Base-by-base conservation (phyloP, 768 basidiomycete genomes). In the Tubosaeta sp. region DNA sequence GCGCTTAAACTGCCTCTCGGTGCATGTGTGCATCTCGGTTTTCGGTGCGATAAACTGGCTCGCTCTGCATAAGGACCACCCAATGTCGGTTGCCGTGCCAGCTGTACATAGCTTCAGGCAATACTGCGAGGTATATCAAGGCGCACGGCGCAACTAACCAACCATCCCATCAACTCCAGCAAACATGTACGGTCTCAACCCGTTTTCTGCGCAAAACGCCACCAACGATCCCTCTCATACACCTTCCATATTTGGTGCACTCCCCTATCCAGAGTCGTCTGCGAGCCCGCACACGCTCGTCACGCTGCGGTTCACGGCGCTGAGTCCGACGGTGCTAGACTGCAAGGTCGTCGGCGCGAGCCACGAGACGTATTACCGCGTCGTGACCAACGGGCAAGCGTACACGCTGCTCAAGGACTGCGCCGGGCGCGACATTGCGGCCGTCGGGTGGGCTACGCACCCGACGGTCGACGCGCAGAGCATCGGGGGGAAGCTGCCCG, bases 201-300 rank as follows among this genome's bases (percentile, higher is more conserved):
- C 66, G 16, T 67, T 67, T 35, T 53, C 63, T 5, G 66, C 66
- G 3, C 68, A 69, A 31, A 50, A 54, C 24, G 56, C 60, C 25
- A 51, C 63, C 16, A 54, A 35, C 24, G 48, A 30, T 32, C 19
- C 21, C 31, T 45, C 32, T 19, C 30, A 31, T 22, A 60, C 69
- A 10, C 79, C 82, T 42, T 84, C 84, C 42, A 66, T 84, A 51
- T 81, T 79, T 58, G 84, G 84, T 6, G 83, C 82, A 0, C 77
- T 86, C 18, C 84, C 84, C 25, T 82, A 80, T 57, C 75, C 79
- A 0, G 47, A 21, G 16, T 38, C 70, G 27, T 52, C 69, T 6
- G 13, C 60, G 69, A 6, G 31, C 21, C 57, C 73, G 14, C 65
- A 69, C 27, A 61, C 68, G 14, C 68, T 70, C 50, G 57, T 74